Evolutionary conservation across 2,329 filamentous ascomycete species (phyloP).

Genomic region (Xylaria sp.): DNA sequence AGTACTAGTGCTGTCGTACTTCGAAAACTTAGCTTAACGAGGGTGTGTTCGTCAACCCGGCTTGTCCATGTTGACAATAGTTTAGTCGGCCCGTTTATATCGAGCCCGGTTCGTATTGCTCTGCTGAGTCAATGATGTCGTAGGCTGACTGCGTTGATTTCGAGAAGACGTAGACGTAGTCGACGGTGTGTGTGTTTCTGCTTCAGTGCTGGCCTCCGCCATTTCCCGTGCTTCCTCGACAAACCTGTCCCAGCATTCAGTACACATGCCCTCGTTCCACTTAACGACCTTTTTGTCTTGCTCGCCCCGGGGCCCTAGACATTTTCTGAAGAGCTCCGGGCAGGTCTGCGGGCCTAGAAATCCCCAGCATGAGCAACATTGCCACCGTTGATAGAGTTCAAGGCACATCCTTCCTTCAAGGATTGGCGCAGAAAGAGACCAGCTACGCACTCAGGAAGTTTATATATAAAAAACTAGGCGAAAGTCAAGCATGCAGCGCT

Average conservation of each 20-base stretch:
- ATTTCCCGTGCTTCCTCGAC: conserved; percentile 48
- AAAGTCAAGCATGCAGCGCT: neutral
- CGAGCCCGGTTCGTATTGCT: neutral
- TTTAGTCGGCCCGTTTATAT: neutral
- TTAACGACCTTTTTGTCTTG: conserved; percentile 47
- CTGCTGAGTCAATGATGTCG: conserved; percentile 23
- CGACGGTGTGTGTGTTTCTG: conserved; percentile 25
- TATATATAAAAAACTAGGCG: neutral
- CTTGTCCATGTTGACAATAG: neutral
- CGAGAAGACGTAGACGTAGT: conserved; percentile 38
- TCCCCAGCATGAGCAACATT: conserved; percentile 48
- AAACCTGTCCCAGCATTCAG: conserved; percentile 49
- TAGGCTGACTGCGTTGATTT: conserved; percentile 22
- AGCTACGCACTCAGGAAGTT: neutral
- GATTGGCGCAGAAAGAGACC: neutral
- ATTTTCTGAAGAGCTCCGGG: conserved; percentile 47
- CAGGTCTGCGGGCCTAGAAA: conserved; percentile 48
- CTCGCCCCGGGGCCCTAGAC: conserved; percentile 49
- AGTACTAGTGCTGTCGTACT: neutral
- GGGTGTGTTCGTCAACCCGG: no score
- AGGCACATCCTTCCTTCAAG: conserved; percentile 45
- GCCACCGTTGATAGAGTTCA: conserved; percentile 50
- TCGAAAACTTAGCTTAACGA: neutral
- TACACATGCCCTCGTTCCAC: conserved; percentile 51
- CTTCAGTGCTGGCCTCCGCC: conserved; percentile 42